Evolutionary conservation across 2,329 filamentous ascomycete genomes (phyloP).

Genomic region (Alternaria ventricosa): DNA sequence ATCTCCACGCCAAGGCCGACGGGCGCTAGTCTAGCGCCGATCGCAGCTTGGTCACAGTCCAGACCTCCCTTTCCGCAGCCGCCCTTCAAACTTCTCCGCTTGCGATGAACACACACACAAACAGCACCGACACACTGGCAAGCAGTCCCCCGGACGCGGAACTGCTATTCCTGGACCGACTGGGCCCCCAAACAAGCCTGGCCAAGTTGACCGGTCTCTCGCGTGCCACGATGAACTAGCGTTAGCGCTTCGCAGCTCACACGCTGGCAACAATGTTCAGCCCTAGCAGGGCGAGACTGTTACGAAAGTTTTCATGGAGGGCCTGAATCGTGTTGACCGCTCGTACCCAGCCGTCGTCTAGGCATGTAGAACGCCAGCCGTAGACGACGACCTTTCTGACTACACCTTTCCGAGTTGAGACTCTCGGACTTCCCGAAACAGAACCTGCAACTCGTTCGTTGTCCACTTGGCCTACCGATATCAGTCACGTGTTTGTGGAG

Average conservation of each 20-base stretch:
- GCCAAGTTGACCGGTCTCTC: constrained; percentile 10
- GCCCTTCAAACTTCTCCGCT: neutral
- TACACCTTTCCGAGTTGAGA: neutral
- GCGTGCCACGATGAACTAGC: constrained; percentile 11
- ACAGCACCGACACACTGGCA: neutral
- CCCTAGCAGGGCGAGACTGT: neutral
- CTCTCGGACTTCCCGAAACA: neutral
- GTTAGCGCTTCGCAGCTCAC: neutral
- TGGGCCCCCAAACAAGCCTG: neutral
- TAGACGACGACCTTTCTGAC: neutral
- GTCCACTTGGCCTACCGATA: neutral
- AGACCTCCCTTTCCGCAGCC: constrained; percentile 6
- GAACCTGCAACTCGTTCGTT: neutral
- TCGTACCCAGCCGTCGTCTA: neutral
- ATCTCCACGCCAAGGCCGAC: constrained; percentile 2
- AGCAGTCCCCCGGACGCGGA: neutral
- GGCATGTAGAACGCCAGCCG: neutral
- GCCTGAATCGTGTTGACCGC: neutral
- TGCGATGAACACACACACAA: neutral
- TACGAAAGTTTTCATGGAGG: neutral
- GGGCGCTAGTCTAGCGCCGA: constrained; percentile 8
- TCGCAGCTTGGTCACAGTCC: neutral
- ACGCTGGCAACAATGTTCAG: neutral
- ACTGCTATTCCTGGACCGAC: constrained; percentile 9
- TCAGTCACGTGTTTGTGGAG: neutral